phyloP scores from a whole-genome alignment of 495 filamentous ascomycete species.

The Pseudomonodictys pantanalensis region DNA sequence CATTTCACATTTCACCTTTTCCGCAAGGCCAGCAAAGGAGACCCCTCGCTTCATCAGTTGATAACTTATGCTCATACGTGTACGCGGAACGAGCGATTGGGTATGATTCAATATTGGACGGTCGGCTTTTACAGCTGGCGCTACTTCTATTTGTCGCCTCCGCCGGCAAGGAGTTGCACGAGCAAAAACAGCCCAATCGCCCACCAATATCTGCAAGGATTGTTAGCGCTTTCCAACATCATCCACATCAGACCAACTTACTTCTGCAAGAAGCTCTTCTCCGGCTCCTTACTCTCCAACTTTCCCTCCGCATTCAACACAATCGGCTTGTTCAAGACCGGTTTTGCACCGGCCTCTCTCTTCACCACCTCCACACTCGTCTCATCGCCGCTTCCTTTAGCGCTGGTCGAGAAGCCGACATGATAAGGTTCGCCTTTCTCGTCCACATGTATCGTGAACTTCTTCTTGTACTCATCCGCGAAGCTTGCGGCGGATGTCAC shows the following conservation, averaged over 20 bases:
- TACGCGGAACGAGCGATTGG: too few species aligned
- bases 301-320: constrained; percentile 62
- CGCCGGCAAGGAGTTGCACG: constrained; percentile 38
- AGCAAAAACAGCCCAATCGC: constrained; percentile 38
- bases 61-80: too few species aligned
- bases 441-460: constrained; percentile 38
- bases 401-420: constrained; percentile 37
- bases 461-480: constrained; percentile 32
- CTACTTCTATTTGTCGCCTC: constrained; percentile 31
- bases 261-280: constrained; percentile 73
- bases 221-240: neutral
- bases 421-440: constrained; percentile 37
- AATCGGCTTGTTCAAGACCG: constrained; percentile 62
- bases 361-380: constrained; percentile 49
- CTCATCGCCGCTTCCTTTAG: constrained; percentile 34
- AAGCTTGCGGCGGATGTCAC: constrained; percentile 39
- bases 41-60: too few species aligned
- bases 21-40: too few species aligned
- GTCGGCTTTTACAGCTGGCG: neutral
- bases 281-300: constrained; percentile 48
- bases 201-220: constrained; percentile 50
- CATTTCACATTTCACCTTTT: too few species aligned
- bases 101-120: constrained; percentile 1
- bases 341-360: constrained; percentile 49
- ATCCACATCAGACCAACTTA: constrained; percentile 40